Base-by-base conservation (phyloP, 2,329 filamentous ascomycete genomes). In the Didymella keratinophila region DNA sequence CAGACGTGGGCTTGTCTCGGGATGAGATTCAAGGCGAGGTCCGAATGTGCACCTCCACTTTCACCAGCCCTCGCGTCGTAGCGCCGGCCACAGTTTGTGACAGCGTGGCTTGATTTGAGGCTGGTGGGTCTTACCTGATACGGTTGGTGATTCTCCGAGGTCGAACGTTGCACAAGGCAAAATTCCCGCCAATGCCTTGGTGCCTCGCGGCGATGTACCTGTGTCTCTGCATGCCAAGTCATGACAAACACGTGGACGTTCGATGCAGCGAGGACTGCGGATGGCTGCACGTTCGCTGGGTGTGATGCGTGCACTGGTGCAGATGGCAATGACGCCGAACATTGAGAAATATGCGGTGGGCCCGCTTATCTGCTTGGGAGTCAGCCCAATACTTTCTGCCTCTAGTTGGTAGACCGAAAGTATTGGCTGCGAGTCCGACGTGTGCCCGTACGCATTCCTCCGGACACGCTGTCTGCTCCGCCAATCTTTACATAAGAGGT, bases 21-120 rank as follows among this genome's bases (percentile, higher is more conserved):
- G 45, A 58, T 44, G 43, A 60, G 46, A 54, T 61, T 42, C 43
- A 61, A 48, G 28, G 66, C 67, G 64, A 69, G 60, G 50, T 42
- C 66, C 68, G 67, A 36, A 64, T 42, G 41, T 58, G 52, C 62
- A 61, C 55, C 36, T 59, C 61, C 59, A 58, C 61, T 61, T 60
- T 47, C 62, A 66, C 64, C 66, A 69, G 65, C 66, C 62, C 62
- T 53, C 56, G 44, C 41, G 28, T 53, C 46, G 46, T 55, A 59
- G 56, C 56, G 56, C 50, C 56, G 51, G 46, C 50, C 56, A 58
- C 56, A 54, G 28, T 55, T 59, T 46, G 56, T 60, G 57, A 60
- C 67, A 67, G 68, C 68, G 65, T 69, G 68, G 67, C 68, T 70
- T 65, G 60, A 65, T 64, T 64, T 69, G 68, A 63, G 67, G 68